Evolutionary conservation across 176 grass and related monocot species (phyloP).

Genomic region (Poa pratensis): DNA sequence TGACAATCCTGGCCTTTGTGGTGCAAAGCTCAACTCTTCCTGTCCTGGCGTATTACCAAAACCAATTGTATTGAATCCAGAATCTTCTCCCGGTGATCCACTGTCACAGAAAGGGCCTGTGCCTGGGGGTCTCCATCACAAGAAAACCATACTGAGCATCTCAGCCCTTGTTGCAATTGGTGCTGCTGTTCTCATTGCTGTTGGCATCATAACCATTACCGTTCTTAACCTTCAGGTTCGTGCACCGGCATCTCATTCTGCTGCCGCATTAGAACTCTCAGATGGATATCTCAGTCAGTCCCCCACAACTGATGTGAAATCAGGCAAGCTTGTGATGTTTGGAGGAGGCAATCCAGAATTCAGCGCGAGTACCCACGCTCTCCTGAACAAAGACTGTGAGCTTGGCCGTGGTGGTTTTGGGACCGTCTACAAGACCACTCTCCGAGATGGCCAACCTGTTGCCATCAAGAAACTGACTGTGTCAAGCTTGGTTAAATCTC

Average conservation of each 20-base stretch:
- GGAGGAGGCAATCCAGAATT: constrained; percentile 90
- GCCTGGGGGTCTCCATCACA: constrained; percentile 58
- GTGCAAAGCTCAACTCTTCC: constrained; percentile 79
- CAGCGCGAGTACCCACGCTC: constrained; percentile 86
- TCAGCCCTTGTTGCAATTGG: constrained; percentile 92
- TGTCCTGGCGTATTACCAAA: constrained; percentile 84
- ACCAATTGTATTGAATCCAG: constrained; percentile 93
- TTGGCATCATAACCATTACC: constrained; percentile 85
- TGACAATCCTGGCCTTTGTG: constrained; percentile 87
- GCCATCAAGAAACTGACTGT: constrained; percentile 99
- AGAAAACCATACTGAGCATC: constrained; percentile 94
- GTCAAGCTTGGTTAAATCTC: constrained; percentile 98
- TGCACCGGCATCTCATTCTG: constrained; percentile 53
- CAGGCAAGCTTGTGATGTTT: constrained; percentile 97
- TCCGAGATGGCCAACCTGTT: constrained; percentile 80
- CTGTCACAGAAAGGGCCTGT: constrained; percentile 32
- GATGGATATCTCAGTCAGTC: constrained; percentile 93
- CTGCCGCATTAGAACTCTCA: constrained; percentile 64
- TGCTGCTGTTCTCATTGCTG: constrained; percentile 85
- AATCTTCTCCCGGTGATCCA: constrained; percentile 56
- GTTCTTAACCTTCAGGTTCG: constrained; percentile 83
- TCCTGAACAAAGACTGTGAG: constrained; percentile 97
- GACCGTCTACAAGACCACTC: constrained; percentile 83
- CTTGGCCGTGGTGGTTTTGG: constrained; percentile 98
- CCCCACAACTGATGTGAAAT: constrained; percentile 78